Percentiles rank a stretch among this genome's conserved stretches.
Evolutionary conservation across 257 asterid genomes (phyloP).

Genomic region (Gynochthodes officinalis): DNA sequence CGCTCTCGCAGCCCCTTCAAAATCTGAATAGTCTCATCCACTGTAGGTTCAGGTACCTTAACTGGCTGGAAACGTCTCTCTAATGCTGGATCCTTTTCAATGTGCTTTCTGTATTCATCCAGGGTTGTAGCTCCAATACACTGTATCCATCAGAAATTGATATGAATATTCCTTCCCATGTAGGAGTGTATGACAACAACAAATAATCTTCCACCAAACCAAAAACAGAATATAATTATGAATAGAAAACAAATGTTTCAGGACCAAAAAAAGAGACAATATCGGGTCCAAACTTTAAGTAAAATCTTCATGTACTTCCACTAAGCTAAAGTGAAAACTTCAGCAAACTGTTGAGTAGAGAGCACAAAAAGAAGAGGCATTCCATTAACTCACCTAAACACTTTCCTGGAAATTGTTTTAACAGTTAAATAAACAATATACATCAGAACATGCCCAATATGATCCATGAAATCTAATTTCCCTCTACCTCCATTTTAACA

Average conservation of each 20-base stretch:
- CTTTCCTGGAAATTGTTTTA: not conserved
- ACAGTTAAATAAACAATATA: not conserved
- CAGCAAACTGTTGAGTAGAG: not conserved
- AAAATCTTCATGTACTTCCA: not conserved
- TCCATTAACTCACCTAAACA: not conserved
- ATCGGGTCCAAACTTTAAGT: not conserved
- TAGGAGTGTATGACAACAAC: not conserved
- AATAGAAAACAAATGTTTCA: not conserved
- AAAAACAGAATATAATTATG: not conserved
- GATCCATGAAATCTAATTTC: not conserved
- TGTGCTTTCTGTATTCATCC: slow-evolving; percentile 85
- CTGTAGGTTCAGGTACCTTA: slow-evolving; percentile 93
- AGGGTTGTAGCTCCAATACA: slow-evolving; percentile 97
- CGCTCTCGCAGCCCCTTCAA: slow-evolving; percentile 85
- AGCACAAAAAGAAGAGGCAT: not conserved
- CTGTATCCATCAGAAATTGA: slow-evolving; percentile 28
- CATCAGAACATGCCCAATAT: not conserved
- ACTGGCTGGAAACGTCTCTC: slow-evolving; percentile 98
- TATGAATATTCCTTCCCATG: not conserved
- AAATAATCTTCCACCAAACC: not conserved
- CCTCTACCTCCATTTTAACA: not conserved
- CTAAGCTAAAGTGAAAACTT: not conserved
- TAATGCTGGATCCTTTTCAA: slow-evolving; percentile 93
- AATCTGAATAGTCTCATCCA: slow-evolving; percentile 91
- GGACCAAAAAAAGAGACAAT: not conserved